phyloP scores from a whole-genome alignment of 2,329 filamentous ascomycete species.

The Cyclaneusma minus region DNA sequence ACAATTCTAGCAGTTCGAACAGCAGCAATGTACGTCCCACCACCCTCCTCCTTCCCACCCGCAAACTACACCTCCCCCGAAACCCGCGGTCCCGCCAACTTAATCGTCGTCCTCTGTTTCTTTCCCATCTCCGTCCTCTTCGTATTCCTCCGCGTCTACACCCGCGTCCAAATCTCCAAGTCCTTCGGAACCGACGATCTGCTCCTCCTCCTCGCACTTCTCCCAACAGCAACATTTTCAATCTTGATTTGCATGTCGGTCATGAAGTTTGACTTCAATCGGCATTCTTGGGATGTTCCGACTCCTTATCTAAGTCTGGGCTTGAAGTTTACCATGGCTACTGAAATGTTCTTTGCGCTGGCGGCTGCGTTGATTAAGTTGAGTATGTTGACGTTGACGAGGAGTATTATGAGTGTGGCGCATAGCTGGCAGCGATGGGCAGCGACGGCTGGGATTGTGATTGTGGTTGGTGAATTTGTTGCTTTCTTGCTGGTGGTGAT shows the following conservation, averaged over 20 bases:
- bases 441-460: too few species aligned
- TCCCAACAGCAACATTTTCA: slow-evolving; percentile 21
- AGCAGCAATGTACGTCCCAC: too few species aligned
- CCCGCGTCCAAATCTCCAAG: slow-evolving; percentile 25
- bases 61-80: slow-evolving; percentile 30
- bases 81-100: slow-evolving; percentile 25
- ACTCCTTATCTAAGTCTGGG: slow-evolving; percentile 13
- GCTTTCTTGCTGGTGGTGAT: too few species aligned
- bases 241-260: slow-evolving; percentile 19
- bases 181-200: slow-evolving; percentile 30
- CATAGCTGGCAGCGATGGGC: too few species aligned
- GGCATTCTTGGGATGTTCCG: slow-evolving; percentile 26
- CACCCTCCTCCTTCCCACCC: too few species aligned
- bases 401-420: too few species aligned
- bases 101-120: slow-evolving; percentile 25
- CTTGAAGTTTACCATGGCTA: slow-evolving; percentile 20
- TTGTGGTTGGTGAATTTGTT: too few species aligned
- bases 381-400: slow-evolving; percentile 21
- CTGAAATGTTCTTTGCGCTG: slow-evolving; percentile 22
- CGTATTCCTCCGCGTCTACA: slow-evolving; percentile 28
- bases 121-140: slow-evolving; percentile 23
- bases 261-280: slow-evolving; percentile 20
- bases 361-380: slow-evolving; percentile 21
- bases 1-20: too few species aligned
- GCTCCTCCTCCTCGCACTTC: slow-evolving; percentile 26